Conservation (phyloP, 1,284 basidiomycete species). For the Schizophyllum commune region DNA sequence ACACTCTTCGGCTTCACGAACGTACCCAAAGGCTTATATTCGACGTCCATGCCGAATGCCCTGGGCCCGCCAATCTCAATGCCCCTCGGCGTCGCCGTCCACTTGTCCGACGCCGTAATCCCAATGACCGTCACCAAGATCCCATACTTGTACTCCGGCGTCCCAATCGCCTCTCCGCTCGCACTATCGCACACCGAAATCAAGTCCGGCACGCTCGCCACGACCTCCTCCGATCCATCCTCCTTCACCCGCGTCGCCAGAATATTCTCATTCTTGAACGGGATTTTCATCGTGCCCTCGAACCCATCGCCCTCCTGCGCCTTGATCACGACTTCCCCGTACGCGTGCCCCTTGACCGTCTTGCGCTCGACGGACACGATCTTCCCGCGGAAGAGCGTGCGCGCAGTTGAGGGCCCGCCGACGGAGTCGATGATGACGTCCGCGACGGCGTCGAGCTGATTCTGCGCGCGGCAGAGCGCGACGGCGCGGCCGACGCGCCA, state of each 20-base stretch:
- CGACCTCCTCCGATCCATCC: slow-evolving; percentile 24
- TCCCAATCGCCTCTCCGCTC: slow-evolving; percentile 46
- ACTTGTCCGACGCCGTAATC: slow-evolving; percentile 47
- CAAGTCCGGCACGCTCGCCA: slow-evolving; percentile 48
- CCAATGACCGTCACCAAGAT: slow-evolving; percentile 49
- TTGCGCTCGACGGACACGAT: slow-evolving; percentile 41
- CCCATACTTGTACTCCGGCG: slow-evolving; percentile 42
- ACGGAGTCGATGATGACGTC: slow-evolving; percentile 39
- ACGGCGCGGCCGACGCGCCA: slow-evolving; percentile 51
- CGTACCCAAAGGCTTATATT: slow-evolving; percentile 26
- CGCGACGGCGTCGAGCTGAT: slow-evolving; percentile 38
- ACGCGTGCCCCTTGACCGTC: slow-evolving; percentile 38
- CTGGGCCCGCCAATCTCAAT: slow-evolving; percentile 43
- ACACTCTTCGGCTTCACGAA: slow-evolving; percentile 27
- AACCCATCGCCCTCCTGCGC: slow-evolving; percentile 24
- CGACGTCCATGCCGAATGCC: slow-evolving; percentile 25
- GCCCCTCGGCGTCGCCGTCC: slow-evolving; percentile 44
- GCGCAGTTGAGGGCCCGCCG: slow-evolving; percentile 31
- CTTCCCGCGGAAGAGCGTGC: slow-evolving; percentile 48
- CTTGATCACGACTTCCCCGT: slow-evolving; percentile 42
- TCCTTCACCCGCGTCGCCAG: slow-evolving; percentile 29
- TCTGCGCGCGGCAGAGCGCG: slow-evolving; percentile 31
- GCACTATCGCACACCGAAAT: slow-evolving; percentile 52
- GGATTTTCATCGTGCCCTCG: slow-evolving; percentile 28
- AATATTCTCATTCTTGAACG: slow-evolving; percentile 60